Evolutionary conservation across 1,284 basidiomycete genomes (phyloP).

Genomic region (Peniophora sp.): DNA sequence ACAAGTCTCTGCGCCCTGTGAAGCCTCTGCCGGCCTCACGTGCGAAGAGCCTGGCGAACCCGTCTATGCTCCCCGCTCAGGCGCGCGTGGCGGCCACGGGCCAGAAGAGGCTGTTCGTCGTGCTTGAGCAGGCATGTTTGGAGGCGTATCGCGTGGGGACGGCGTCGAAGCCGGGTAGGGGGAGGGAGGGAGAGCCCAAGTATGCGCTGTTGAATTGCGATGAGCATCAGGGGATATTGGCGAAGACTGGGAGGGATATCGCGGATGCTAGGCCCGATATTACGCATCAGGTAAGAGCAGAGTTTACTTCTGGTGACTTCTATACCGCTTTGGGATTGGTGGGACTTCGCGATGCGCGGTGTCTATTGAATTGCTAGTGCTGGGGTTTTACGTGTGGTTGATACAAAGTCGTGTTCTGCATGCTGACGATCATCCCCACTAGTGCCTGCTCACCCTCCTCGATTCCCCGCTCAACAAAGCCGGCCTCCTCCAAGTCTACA

Average conservation of each 20-base stretch:
- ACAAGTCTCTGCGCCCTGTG: conserved; percentile 29
- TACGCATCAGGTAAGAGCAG: conserved; percentile 81
- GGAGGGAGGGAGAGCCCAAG: conserved; percentile 75
- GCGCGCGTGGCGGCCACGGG: conserved; percentile 53
- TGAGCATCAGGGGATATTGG: conserved; percentile 97
- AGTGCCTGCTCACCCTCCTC: conserved; percentile 94
- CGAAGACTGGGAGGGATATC: conserved; percentile 96
- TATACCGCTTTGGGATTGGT: not conserved
- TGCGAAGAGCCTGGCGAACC: conserved; percentile 53
- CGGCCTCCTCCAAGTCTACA: conserved; percentile 94
- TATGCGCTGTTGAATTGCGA: conserved; percentile 98
- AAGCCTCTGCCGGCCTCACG: conserved; percentile 41
- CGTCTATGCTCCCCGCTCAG: conserved; percentile 72
- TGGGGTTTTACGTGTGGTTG: conserved; percentile 1
- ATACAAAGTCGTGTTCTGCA: not conserved
- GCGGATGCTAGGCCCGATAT: conserved; percentile 98
- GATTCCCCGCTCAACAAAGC: conserved; percentile 99
- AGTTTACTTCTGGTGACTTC: conserved; percentile 1
- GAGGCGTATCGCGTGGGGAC: conserved; percentile 88
- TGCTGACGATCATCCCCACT: not conserved
- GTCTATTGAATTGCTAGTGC: not conserved
- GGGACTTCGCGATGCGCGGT: not conserved
- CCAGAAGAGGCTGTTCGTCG: conserved; percentile 77
- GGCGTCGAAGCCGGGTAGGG: conserved; percentile 41
- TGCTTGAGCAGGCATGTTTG: conserved; percentile 90